These are phyloP conservation scores for Daldinia childiae DNA, from an alignment of 495 filamentous ascomycete species.

Conservation along the genomic window DNA sequence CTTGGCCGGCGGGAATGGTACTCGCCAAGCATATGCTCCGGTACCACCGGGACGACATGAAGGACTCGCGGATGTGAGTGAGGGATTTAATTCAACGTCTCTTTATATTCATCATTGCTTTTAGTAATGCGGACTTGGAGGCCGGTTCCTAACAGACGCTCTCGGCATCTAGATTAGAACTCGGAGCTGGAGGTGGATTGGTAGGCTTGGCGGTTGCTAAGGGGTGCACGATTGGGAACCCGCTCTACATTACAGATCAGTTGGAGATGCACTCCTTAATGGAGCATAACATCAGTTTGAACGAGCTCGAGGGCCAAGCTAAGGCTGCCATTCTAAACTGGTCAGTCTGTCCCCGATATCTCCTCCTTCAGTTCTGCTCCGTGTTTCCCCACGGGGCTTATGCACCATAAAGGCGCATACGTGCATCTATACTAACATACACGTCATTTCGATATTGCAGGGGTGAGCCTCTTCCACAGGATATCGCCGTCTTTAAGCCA, in stretches of 20 bases:
- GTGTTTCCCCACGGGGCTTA: neutral
- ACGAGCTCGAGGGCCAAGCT: slow-evolving; percentile 70
- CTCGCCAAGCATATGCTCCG: slow-evolving; percentile 84
- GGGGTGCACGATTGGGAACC: slow-evolving; percentile 60
- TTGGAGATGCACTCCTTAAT: slow-evolving; percentile 83
- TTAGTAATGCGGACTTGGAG: slow-evolving; percentile 23
- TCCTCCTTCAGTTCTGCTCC: slow-evolving; percentile 3
- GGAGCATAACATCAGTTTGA: slow-evolving; percentile 82
- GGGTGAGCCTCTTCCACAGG: slow-evolving; percentile 63
- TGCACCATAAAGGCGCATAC: slow-evolving; percentile 16
- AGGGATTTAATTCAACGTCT: neutral
- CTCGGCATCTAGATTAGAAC: slow-evolving; percentile 72
- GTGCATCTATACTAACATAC: slow-evolving; percentile 22
- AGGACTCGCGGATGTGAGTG: slow-evolving; percentile 75
- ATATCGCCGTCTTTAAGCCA: slow-evolving; percentile 61
- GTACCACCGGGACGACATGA: slow-evolving; percentile 67
- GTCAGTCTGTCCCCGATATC: slow-evolving; percentile 57
- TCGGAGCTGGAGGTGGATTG: slow-evolving; percentile 91
- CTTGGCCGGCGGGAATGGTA: slow-evolving; percentile 94
- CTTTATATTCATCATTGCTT: slow-evolving; percentile 39
- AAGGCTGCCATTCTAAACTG: slow-evolving; percentile 77
- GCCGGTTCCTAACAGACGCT: slow-evolving; percentile 12
- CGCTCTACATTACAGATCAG: slow-evolving; percentile 85
- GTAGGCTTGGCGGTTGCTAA: slow-evolving; percentile 77
- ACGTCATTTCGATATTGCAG: slow-evolving; percentile 44